phyloP scores from a whole-genome alignment of 2,329 filamentous ascomycete species.

The Bipolaris bicolor region DNA sequence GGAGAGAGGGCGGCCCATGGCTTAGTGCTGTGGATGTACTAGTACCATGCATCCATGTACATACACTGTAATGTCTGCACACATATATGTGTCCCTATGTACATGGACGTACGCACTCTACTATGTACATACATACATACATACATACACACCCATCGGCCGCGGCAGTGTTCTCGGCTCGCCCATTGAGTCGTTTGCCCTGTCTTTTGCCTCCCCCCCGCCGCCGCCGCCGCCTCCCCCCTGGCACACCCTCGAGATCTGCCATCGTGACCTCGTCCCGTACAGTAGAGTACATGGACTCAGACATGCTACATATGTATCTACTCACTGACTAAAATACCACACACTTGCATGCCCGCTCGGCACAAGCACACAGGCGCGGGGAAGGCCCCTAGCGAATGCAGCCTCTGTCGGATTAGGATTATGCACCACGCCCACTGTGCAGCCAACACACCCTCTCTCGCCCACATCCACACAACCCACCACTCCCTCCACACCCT shows the following conservation, averaged over 20 bases:
- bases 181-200: conserved; percentile 2
- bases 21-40: too few species aligned
- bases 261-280: conserved; percentile 13
- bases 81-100: too few species aligned
- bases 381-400: conserved; percentile 14
- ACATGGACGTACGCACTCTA: too few species aligned
- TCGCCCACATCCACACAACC: background rate
- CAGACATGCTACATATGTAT: background rate
- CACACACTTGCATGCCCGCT: background rate
- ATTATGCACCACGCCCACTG: conserved; percentile 18
- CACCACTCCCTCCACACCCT: background rate
- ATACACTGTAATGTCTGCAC: too few species aligned
- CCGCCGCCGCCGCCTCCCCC: background rate
- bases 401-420: conserved; percentile 12
- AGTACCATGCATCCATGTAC: too few species aligned
- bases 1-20: conserved; percentile 15
- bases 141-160: too few species aligned
- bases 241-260: background rate
- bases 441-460: conserved; percentile 25
- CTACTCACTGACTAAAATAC: conserved; percentile 1
- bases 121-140: too few species aligned
- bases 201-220: conserved; percentile 1
- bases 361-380: background rate
- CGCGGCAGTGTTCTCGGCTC: too few species aligned
- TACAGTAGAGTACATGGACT: too few species aligned